Evolutionary conservation across 306 rosid genomes (phyloP), one percentile per base, ranked within the genome.

Genomic region (Lagenaria siceraria): DNA sequence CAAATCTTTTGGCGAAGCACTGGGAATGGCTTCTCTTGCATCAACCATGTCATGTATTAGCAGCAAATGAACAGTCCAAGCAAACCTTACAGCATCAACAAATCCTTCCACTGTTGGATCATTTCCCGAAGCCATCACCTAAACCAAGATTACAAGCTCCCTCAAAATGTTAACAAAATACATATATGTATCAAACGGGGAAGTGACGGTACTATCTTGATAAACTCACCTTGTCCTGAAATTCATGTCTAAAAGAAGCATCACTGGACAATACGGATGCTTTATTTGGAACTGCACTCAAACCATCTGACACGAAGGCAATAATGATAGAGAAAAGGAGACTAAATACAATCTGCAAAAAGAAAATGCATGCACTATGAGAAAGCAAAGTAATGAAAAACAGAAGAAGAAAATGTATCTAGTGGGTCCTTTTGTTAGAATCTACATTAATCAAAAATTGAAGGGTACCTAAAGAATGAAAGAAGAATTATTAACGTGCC

Each of bases 1-100:
- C 82, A 82, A 81, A 83, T 89, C 97, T 71, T 84, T 90, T 25
- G 90, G 83, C 42, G 93, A 90, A 80, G 87, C 88, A 84, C 85
- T 86, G 68, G 89, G 86, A 82, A 79, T 59, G 36, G 89, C 79
- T 78, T 89, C 92, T 85, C 88, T 87, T 63, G 90, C 76, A 55
- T 86, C 83, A 81, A 66, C 79, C 79, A 83, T 83, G 75, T 89
- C 98, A 51, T 87, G 92, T 79, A 83, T 81, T 74, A 95, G 81
- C 95, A 95, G 90, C 82, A 95, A 89, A 85, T 92, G 95, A 69
- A 90, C 98, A 74, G 89, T 84, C 98, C 98, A 95, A 74, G 93
- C 93, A 83, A 95, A 90, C 87, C 97, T 89, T 77, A 88, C 74
- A 52, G 93, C 89, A 77, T 91, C 95, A 78, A 85, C 58, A 70